A percentile compares a stretch with the other conserved stretches of the same genome.
These are phyloP conservation scores for Amphirosellinia nigrospora DNA, from an alignment of 495 filamentous ascomycete genomes.

Conservation along the genomic window DNA sequence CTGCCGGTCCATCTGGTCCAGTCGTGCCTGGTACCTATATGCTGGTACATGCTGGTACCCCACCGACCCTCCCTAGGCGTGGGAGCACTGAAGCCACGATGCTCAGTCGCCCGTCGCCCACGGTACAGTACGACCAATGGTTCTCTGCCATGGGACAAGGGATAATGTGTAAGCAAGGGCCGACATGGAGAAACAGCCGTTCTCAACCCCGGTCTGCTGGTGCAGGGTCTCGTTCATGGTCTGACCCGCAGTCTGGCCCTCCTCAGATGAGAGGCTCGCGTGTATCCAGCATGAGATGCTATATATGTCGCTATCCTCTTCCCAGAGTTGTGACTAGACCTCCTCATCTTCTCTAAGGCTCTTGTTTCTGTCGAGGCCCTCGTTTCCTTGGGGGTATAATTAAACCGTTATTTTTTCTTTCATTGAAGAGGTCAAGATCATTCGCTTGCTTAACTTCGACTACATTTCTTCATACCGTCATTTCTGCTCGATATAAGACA, in stretches of 20 bases:
- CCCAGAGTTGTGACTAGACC: conserved; percentile 1
- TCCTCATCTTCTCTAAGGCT: conserved; percentile 29
- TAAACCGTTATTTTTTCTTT: conserved; percentile 35
- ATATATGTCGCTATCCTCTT: conserved; percentile 38
- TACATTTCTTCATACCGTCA: conserved; percentile 29
- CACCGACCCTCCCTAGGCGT: conserved; percentile 1
- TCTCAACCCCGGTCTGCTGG: conserved; percentile 30
- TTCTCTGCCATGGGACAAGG: conserved; percentile 36
- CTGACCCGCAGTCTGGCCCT: conserved; percentile 25
- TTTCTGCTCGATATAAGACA: conserved; percentile 35
- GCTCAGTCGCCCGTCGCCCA: not conserved
- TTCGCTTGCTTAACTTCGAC: conserved; percentile 61
- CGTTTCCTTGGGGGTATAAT: conserved; percentile 40
- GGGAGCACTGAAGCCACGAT: conserved; percentile 4
- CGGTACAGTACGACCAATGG: not conserved
- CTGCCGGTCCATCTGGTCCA: conserved; percentile 13
- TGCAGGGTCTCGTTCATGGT: conserved; percentile 29
- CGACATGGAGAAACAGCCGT: conserved; percentile 32
- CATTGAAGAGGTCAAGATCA: conserved; percentile 56
- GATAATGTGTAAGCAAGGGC: conserved; percentile 21
- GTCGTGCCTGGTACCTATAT: not conserved
- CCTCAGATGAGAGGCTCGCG: conserved; percentile 33
- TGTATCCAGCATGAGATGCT: conserved; percentile 31
- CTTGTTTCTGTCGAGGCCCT: conserved; percentile 43
- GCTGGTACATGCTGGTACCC: not conserved